Evolutionary conservation across 2,329 filamentous ascomycete species (phyloP), one percentile per base, ranked within the genome.

Genomic region (Trichoderma guizhouense): DNA sequence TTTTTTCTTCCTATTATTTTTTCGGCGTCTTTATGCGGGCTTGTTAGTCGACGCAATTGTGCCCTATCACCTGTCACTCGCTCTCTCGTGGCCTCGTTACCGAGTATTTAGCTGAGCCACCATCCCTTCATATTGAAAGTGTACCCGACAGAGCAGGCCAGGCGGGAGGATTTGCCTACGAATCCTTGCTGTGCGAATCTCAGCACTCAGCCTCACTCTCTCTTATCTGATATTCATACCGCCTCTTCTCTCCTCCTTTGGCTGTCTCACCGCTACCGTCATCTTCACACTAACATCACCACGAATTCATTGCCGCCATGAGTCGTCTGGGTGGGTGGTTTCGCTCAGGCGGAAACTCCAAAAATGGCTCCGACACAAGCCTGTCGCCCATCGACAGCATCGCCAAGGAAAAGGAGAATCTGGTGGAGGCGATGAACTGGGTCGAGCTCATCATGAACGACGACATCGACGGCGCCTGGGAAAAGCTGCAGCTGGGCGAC

Each of bases 391-490:
- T 73, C 9, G 77, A 76, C 8, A 78, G 79, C 26, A 74, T 79
- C 47, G 82, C 81, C 30, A 80, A 83, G 70, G 86, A 89, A 77
- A 82, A 86, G 73, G 81, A 82, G 55, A 84, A 90, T 77, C 86
- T 92, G 75, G 82, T 86, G 74, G 85, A 88, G 75, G 90, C 89
- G 74, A 87, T 91, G 83, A 80, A 78, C 80, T 92, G 92, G 51
- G 89, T 91, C 5, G 86, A 88, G 9, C 84, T 93, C 71, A 93
- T 97, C 76, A 92, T 97, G 86, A 92, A 96, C 79, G 94, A 97
- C 82, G 94, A 98, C 82, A 91, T 98, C 73, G 92, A 94, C 43
- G 90, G 89, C 51, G 96, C 96, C 7, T 93, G 97, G 82, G 85
- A 86, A 73, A 89, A 90, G 55, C 86, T 97, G 43, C 87, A 88